Evolutionary conservation across 805 yeast species (phyloP).

Genomic region (Debaryomyces tyrocola): DNA sequence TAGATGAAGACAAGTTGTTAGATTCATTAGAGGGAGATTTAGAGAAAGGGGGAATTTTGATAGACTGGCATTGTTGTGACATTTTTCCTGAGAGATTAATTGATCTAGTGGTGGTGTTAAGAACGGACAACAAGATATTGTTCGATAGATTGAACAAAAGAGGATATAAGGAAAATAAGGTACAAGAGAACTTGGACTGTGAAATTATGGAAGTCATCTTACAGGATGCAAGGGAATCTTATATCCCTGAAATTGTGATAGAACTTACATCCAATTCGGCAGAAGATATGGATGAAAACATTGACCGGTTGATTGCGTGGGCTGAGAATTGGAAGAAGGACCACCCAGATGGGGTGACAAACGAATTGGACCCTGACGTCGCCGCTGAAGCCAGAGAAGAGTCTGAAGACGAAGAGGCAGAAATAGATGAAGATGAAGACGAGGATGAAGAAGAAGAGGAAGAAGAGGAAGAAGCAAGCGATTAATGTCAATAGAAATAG

Average conservation of each 20-base stretch:
- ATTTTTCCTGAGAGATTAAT: slow-evolving; percentile 90
- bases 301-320: slow-evolving; percentile 76
- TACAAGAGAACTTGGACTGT: slow-evolving; percentile 90
- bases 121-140: slow-evolving; percentile 70
- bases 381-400: slow-evolving; percentile 10
- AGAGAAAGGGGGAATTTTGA: slow-evolving; percentile 80
- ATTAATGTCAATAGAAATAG: too few species aligned
- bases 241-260: slow-evolving; percentile 77
- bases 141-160: slow-evolving; percentile 76
- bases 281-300: slow-evolving; percentile 81
- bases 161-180: slow-evolving; percentile 76
- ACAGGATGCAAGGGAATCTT: slow-evolving; percentile 84
- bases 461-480: neutral
- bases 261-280: slow-evolving; percentile 71
- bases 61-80: slow-evolving; percentile 98
- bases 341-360: slow-evolving; percentile 34
- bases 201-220: slow-evolving; percentile 93
- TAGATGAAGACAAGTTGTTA: slow-evolving; percentile 86
- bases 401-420: slow-evolving; percentile 8
- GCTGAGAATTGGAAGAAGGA: slow-evolving; percentile 69
- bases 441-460: neutral
- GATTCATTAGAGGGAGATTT: slow-evolving; percentile 79
- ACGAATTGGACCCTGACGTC: slow-evolving; percentile 21
- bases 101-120: slow-evolving; percentile 86
- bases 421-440: slow-evolving; percentile 10